Evolutionary conservation across 345 rosid species (phyloP).

Genomic region (Rhizophora apiculata): DNA sequence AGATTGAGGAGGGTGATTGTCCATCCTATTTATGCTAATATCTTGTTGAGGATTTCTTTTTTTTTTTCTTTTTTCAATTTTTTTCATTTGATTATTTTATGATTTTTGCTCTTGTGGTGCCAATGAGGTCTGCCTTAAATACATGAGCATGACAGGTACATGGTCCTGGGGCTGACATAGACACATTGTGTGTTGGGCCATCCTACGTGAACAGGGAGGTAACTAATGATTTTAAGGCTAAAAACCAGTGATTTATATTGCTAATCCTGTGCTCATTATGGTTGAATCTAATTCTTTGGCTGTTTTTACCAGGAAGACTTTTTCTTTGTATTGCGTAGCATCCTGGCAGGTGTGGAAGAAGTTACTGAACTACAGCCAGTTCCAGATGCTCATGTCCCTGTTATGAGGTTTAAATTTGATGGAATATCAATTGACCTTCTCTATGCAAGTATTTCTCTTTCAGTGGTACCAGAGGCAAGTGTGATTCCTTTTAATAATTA

Average conservation of each 20-base stretch:
- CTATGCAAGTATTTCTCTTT: conserved; percentile 78
- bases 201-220: conserved; percentile 91
- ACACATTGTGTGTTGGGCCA: conserved; percentile 91
- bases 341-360: conserved; percentile 66
- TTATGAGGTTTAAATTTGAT: conserved; percentile 88
- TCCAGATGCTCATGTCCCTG: conserved; percentile 97
- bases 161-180: conserved; percentile 92
- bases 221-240: conserved; percentile 6
- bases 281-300: conserved; percentile 9
- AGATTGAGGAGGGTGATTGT: background rate
- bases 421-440: conserved; percentile 92
- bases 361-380: conserved; percentile 87
- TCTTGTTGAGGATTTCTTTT: background rate
- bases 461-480: conserved; percentile 84
- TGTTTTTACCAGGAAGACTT: conserved; percentile 60
- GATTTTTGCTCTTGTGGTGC: background rate
- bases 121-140: background rate
- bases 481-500: background rate
- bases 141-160: conserved; percentile 52
- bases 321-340: conserved; percentile 66
- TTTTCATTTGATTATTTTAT: background rate
- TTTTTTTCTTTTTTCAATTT: background rate
- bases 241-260: background rate
- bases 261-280: background rate
- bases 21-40: background rate